Conservation (phyloP, 129 eudicot genomes). For the Tanacetum coccineum region DNA sequence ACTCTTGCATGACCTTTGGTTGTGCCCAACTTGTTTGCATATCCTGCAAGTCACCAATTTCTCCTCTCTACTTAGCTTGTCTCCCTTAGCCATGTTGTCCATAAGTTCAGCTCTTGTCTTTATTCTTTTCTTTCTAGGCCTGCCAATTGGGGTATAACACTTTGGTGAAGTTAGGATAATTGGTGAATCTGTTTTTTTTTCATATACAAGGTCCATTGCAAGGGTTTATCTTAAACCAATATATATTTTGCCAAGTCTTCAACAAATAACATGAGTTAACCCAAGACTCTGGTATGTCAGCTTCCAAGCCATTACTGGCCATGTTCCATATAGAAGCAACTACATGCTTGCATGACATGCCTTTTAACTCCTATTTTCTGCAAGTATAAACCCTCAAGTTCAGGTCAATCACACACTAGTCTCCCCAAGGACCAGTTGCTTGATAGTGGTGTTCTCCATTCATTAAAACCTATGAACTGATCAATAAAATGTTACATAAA, state of each 20-base stretch:
- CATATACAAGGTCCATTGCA: too few species aligned
- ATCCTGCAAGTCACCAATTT: background rate
- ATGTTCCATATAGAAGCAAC: too few species aligned
- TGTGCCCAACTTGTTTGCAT: too few species aligned
- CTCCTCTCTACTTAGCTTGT: background rate
- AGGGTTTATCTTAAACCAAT: too few species aligned
- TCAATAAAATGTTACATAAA: too few species aligned
- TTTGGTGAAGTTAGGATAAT: background rate
- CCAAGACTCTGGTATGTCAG: too few species aligned
- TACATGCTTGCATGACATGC: too few species aligned
- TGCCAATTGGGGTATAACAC: background rate
- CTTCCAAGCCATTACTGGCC: too few species aligned
- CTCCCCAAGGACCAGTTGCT: background rate
- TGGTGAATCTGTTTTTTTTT: background rate
- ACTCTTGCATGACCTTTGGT: background rate
- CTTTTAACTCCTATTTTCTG: too few species aligned
- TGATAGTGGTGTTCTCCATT: background rate
- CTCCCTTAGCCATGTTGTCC: background rate
- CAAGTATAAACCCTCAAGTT: background rate
- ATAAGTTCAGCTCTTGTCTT: background rate
- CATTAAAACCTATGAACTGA: too few species aligned
- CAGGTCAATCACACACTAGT: background rate
- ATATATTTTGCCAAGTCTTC: too few species aligned
- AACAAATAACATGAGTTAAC: too few species aligned
- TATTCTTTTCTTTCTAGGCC: background rate